These are phyloP conservation scores for Immersiella caudata DNA, from an alignment of 495 filamentous ascomycete genomes.

Conservation along the genomic window DNA sequence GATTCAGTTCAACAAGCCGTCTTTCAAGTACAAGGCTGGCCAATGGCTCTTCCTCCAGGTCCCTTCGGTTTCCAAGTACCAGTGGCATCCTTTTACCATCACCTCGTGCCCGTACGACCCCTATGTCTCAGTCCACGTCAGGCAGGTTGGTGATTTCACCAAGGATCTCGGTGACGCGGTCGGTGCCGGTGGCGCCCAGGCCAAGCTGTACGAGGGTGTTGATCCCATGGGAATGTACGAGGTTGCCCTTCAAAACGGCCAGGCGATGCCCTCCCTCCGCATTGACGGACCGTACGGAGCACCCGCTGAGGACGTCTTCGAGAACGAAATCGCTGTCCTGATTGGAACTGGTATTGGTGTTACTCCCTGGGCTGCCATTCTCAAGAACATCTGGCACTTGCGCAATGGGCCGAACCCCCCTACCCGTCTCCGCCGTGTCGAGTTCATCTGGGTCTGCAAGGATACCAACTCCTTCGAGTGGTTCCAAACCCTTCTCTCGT, in stretches of 20 bases:
- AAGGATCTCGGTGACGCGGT: slow-evolving; percentile 85
- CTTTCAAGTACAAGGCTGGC: slow-evolving; percentile 97
- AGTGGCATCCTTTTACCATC: slow-evolving; percentile 99
- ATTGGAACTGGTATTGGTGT: slow-evolving; percentile 98
- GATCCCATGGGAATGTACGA: slow-evolving; percentile 98
- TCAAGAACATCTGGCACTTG: slow-evolving; percentile 98
- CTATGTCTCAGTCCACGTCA: slow-evolving; percentile 91
- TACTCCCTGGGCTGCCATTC: slow-evolving; percentile 94
- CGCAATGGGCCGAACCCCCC: slow-evolving; percentile 84
- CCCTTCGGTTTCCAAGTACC: slow-evolving; percentile 79
- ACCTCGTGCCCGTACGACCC: slow-evolving; percentile 96
- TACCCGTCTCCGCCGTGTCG: slow-evolving; percentile 84
- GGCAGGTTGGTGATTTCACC: slow-evolving; percentile 97
- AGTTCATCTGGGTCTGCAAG: slow-evolving; percentile 99
- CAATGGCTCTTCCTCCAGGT: slow-evolving; percentile 98
- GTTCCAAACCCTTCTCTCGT: slow-evolving; percentile 93
- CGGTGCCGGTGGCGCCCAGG: slow-evolving; percentile 82
- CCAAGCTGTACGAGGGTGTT: slow-evolving; percentile 82
- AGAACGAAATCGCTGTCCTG: slow-evolving; percentile 96
- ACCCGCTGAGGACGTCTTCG: slow-evolving; percentile 94
- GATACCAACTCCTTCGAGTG: slow-evolving; percentile 97
- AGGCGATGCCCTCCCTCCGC: slow-evolving; percentile 82
- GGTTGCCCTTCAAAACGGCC: slow-evolving; percentile 90
- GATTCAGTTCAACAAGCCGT: slow-evolving; percentile 94
- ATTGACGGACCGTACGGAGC: slow-evolving; percentile 97